phyloP scores from a whole-genome alignment of 805 yeast species.

The Ogataea trehaloabstinens region DNA sequence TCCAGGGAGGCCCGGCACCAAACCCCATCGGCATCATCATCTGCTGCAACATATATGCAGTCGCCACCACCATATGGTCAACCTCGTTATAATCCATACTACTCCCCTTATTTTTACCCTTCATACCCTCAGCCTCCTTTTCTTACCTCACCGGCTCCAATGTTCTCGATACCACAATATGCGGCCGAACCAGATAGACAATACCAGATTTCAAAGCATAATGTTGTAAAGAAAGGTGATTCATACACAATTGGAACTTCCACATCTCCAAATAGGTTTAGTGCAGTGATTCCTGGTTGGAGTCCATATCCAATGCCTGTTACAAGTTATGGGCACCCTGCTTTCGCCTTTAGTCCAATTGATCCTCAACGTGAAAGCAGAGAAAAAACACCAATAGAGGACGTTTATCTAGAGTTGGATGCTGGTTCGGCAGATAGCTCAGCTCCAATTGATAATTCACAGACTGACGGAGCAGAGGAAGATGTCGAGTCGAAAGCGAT shows the following conservation, averaged over 20 bases:
- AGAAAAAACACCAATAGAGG: constrained; percentile 8
- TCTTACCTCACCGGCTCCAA: not conserved
- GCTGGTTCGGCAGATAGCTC: constrained; percentile 1
- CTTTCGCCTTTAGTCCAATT: not conserved
- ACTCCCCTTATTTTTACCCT: not conserved
- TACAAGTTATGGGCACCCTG: not conserved
- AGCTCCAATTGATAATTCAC: not conserved
- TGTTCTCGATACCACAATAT: not conserved
- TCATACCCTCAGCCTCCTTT: not conserved
- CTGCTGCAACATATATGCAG: not conserved
- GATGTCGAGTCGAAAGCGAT: constrained; percentile 22
- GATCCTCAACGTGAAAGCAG: not conserved
- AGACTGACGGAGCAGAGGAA: constrained; percentile 12
- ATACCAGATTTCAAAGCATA: not conserved
- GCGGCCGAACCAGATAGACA: not conserved
- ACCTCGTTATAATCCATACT: not conserved
- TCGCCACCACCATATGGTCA: not conserved
- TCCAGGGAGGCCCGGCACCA: constrained; percentile 3
- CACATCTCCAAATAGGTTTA: not conserved
- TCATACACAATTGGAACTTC: not conserved
- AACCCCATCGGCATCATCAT: not conserved
- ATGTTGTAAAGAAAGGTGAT: not conserved
- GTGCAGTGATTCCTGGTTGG: not conserved
- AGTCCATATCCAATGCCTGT: not conserved
- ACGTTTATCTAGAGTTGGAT: constrained; percentile 5